Conservation (phyloP, 2,329 filamentous ascomycete genomes). For the Cryphonectria parasitica region DNA sequence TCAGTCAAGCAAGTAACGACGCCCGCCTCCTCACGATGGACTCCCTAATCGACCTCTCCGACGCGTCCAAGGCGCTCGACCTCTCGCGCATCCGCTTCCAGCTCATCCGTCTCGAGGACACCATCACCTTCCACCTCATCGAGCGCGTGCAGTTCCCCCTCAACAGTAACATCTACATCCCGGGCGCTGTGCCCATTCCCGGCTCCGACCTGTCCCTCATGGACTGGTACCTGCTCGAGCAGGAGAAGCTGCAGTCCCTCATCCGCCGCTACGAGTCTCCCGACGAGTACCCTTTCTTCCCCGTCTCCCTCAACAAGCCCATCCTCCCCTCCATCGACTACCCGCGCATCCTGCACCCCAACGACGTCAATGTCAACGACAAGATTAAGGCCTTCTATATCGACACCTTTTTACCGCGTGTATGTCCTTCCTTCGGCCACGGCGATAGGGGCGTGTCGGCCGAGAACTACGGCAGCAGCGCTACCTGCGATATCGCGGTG, state of each 20-base stretch:
- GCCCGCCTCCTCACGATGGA: constrained; percentile 68
- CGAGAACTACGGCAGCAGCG: constrained; percentile 94
- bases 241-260: constrained; percentile 88
- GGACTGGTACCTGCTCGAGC: constrained; percentile 90
- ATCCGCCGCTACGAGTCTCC: constrained; percentile 95
- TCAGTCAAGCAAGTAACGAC: neutral
- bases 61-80: constrained; percentile 84
- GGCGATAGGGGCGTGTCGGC: constrained; percentile 81
- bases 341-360: constrained; percentile 82
- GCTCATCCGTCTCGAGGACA: constrained; percentile 93
- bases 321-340: constrained; percentile 89
- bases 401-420: constrained; percentile 77
- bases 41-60: constrained; percentile 82
- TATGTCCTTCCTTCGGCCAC: constrained; percentile 77
- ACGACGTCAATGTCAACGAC: constrained; percentile 88
- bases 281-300: constrained; percentile 98
- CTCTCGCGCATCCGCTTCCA: constrained; percentile 91
- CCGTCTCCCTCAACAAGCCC: constrained; percentile 70
- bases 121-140: constrained; percentile 95
- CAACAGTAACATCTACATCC: constrained; percentile 83
- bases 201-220: constrained; percentile 76
- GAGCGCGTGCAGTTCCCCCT: constrained; percentile 97
- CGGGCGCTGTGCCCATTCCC: constrained; percentile 80
- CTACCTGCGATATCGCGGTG: constrained; percentile 87
- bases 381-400: constrained; percentile 87